These are phyloP conservation scores for Trichosporon sp. DNA, from an alignment of 1,284 basidiomycete species.

Conservation along the genomic window DNA sequence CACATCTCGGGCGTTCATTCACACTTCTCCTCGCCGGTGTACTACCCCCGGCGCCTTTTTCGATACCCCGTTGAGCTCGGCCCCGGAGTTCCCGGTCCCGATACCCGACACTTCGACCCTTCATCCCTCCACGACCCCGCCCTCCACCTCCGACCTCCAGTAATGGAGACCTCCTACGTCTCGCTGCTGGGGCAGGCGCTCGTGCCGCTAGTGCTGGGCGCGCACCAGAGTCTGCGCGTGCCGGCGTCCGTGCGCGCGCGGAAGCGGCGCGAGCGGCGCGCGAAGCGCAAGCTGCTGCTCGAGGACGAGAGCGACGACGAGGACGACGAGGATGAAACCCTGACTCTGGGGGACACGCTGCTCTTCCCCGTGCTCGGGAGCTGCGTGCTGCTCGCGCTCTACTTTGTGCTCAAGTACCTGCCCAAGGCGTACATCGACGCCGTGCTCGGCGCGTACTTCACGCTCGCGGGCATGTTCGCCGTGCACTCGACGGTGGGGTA, in stretches of 20 bases:
- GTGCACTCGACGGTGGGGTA: slow-evolving; percentile 43
- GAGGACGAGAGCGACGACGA: slow-evolving; percentile 39
- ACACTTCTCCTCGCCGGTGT: background rate
- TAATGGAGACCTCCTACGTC: slow-evolving; percentile 24
- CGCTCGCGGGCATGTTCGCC: slow-evolving; percentile 43
- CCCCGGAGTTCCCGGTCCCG: too few species aligned
- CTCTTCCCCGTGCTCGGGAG: slow-evolving; percentile 46
- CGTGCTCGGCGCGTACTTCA: slow-evolving; percentile 61
- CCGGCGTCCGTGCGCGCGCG: slow-evolving; percentile 9
- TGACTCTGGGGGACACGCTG: slow-evolving; percentile 43
- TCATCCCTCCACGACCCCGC: background rate
- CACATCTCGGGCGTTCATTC: background rate
- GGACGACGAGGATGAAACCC: slow-evolving; percentile 36
- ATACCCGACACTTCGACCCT: background rate
- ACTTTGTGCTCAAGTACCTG: slow-evolving; percentile 56
- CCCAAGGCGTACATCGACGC: slow-evolving; percentile 69
- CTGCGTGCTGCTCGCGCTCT: slow-evolving; percentile 40
- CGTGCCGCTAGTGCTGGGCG: slow-evolving; percentile 46
- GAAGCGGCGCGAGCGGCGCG: slow-evolving; percentile 5
- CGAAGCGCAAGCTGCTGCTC: slow-evolving; percentile 22
- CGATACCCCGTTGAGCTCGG: too few species aligned
- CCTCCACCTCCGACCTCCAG: background rate
- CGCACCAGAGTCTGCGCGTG: slow-evolving; percentile 44
- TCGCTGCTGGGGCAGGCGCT: slow-evolving; percentile 43
- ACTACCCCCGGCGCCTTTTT: too few species aligned